A percentile compares a stretch with the other conserved stretches of the same genome.
Evolutionary conservation across 1,284 basidiomycete genomes (phyloP).

Genomic region (Leccinum holopus): DNA sequence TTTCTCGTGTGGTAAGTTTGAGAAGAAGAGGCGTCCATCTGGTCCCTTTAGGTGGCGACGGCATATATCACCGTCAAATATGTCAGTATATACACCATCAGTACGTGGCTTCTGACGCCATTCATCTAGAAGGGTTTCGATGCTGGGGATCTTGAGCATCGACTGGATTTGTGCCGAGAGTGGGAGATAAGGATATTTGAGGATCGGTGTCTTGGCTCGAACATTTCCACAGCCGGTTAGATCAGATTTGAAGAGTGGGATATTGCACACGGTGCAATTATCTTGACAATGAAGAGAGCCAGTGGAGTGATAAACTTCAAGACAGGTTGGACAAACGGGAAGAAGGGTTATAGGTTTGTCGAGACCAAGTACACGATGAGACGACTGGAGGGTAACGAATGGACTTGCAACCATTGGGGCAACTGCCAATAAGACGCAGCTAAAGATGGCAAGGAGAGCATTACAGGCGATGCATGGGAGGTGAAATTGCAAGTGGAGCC

Average conservation of each 20-base stretch:
- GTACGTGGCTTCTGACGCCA: neutral
- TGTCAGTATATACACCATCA: neutral
- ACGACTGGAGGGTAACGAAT: neutral
- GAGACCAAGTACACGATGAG: neutral
- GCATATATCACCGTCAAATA: neutral
- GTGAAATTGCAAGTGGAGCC: constrained; percentile 13
- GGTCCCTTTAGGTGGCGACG: neutral
- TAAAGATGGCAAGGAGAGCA: neutral
- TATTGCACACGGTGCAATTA: neutral
- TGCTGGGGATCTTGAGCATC: neutral
- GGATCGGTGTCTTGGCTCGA: neutral
- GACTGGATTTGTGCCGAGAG: neutral
- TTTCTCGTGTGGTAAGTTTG: neutral
- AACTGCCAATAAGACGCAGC: too few relatives aligned
- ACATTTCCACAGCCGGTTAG: too few relatives aligned
- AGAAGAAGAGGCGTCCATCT: constrained; percentile 8
- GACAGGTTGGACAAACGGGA: neutral
- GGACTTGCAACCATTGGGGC: too few relatives aligned
- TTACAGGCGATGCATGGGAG: constrained; percentile 8
- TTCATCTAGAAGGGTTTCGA: neutral
- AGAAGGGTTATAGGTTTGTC: neutral
- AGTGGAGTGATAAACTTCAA: neutral
- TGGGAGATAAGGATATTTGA: neutral
- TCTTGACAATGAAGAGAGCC: neutral
- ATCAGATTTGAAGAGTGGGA: neutral